These are phyloP conservation scores for Microcyclosporella mali DNA, from an alignment of 2,329 filamentous ascomycete genomes.

Conservation along the genomic window DNA sequence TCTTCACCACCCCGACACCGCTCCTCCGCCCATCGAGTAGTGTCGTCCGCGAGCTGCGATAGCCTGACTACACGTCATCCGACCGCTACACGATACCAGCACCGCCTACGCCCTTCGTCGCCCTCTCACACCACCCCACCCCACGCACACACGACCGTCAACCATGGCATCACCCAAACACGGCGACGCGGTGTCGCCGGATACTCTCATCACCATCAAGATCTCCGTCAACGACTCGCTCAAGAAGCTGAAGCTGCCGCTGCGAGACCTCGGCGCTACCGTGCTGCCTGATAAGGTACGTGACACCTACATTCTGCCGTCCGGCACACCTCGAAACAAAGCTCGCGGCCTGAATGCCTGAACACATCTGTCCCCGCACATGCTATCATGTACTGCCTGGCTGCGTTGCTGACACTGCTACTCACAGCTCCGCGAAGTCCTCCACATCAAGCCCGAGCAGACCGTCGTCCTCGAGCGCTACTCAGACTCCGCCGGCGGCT, in stretches of 20 bases:
- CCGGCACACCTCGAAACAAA: not conserved
- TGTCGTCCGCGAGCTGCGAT: too few relatives aligned
- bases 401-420: slow-evolving; percentile 15
- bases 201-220: slow-evolving; percentile 80
- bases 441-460: slow-evolving; percentile 56
- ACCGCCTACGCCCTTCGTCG: too few relatives aligned
- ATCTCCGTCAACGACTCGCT: slow-evolving; percentile 68
- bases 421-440: slow-evolving; percentile 60
- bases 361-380: not conserved
- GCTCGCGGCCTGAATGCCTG: slow-evolving; percentile 3
- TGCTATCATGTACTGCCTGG: slow-evolving; percentile 1
- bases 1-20: too few relatives aligned
- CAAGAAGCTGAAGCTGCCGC: slow-evolving; percentile 80
- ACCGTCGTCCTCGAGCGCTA: slow-evolving; percentile 9
- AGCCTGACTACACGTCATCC: too few relatives aligned
- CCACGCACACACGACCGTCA: slow-evolving; percentile 8
- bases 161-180: slow-evolving; percentile 33
- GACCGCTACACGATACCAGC: too few relatives aligned
- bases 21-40: too few relatives aligned
- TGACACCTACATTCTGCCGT: slow-evolving; percentile 18
- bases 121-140: not conserved
- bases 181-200: slow-evolving; percentile 48
- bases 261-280: slow-evolving; percentile 71
- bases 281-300: slow-evolving; percentile 79
- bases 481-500: slow-evolving; percentile 8